Evolutionary conservation across 768 basidiomycete species (phyloP).

Genomic region (Lentinula edodes): DNA sequence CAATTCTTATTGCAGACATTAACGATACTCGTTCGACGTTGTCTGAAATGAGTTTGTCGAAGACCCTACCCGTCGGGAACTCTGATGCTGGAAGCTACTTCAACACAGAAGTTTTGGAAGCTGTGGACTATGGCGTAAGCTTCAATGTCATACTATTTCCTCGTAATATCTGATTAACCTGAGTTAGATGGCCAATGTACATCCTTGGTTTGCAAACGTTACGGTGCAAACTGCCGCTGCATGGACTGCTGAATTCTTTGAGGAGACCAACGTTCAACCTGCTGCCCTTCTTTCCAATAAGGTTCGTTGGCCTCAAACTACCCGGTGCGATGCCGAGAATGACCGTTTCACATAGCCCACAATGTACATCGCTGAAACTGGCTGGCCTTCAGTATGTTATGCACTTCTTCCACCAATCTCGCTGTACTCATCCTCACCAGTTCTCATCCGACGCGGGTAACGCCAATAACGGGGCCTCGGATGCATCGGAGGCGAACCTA

Average conservation of each 20-base stretch:
- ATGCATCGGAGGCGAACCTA: constrained; percentile 54
- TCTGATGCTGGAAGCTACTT: constrained; percentile 87
- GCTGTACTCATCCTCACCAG: constrained; percentile 23
- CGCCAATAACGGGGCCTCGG: constrained; percentile 62
- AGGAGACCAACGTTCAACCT: constrained; percentile 52
- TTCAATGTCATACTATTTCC: not conserved
- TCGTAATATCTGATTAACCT: not conserved
- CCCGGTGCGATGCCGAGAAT: not conserved
- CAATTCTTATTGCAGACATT: constrained; percentile 61
- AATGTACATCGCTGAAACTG: constrained; percentile 94
- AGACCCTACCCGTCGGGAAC: constrained; percentile 67
- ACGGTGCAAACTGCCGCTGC: constrained; percentile 58
- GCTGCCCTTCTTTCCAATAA: constrained; percentile 59
- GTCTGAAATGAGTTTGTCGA: constrained; percentile 44
- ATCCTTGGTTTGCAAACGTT: constrained; percentile 90
- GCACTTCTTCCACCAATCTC: not conserved
- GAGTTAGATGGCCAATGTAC: constrained; percentile 78
- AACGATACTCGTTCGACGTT: constrained; percentile 58
- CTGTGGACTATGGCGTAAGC: constrained; percentile 65
- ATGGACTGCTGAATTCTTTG: constrained; percentile 84
- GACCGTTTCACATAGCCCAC: constrained; percentile 31
- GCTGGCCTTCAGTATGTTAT: constrained; percentile 67
- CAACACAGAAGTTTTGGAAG: constrained; percentile 59
- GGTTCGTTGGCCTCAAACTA: not conserved
- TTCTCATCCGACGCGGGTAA: constrained; percentile 53